These are phyloP conservation scores for Entomortierella chlamydospora DNA, from an alignment of 192 early-diverging fungal species.

Conservation along the genomic window DNA sequence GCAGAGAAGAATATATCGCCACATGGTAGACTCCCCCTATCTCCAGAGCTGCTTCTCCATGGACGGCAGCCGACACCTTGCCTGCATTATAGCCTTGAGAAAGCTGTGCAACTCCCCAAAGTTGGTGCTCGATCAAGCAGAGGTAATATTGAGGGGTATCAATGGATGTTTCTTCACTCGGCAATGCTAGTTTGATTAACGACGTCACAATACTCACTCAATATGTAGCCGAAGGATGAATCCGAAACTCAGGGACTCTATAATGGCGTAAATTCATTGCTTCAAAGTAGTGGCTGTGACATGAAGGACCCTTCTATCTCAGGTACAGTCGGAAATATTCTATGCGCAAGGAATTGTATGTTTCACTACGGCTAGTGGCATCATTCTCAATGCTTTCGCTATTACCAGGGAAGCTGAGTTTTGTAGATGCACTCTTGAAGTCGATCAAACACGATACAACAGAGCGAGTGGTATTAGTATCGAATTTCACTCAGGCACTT, in stretches of 20 bases:
- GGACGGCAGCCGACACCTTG: constrained; percentile 55
- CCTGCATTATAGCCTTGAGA: constrained; percentile 57
- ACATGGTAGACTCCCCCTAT: constrained; percentile 33
- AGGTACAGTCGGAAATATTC: constrained; percentile 5
- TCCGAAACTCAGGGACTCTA: constrained; percentile 19
- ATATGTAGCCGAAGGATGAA: constrained; percentile 14
- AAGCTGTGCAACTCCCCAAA: constrained; percentile 58
- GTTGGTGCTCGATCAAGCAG: constrained; percentile 29
- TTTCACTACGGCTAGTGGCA: not conserved
- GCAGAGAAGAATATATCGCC: constrained; percentile 56
- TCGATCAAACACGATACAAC: constrained; percentile 37
- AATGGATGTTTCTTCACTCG: not conserved
- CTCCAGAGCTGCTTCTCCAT: constrained; percentile 36
- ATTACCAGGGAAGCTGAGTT: constrained; percentile 29
- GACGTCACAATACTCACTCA: not conserved
- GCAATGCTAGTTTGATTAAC: not conserved
- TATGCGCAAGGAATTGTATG: not conserved
- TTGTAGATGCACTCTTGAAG: constrained; percentile 22
- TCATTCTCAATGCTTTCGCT: not conserved
- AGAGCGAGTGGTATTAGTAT: constrained; percentile 74
- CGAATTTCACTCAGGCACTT: constrained; percentile 73
- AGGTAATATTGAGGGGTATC: constrained; percentile 6
- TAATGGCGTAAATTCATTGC: constrained; percentile 7
- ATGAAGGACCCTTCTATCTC: constrained; percentile 1
- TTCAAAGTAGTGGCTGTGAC: not conserved